These are phyloP conservation scores for Alternaria incomplexa DNA, from an alignment of 2,329 filamentous ascomycete genomes.

Conservation along the genomic window DNA sequence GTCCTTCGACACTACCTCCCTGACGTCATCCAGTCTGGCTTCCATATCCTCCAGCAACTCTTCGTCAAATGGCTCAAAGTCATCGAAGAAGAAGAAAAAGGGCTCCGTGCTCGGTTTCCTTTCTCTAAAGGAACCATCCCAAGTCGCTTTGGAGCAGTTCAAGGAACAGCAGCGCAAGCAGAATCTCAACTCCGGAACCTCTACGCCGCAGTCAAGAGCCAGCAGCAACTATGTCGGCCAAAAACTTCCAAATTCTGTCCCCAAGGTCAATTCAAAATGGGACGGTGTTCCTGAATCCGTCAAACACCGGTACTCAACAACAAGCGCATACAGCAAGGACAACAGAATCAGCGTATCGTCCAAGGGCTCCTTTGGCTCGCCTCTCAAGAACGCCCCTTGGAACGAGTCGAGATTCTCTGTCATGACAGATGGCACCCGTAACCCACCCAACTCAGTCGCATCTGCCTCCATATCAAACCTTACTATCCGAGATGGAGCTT, in stretches of 20 bases:
- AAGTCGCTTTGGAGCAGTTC: conserved; percentile 54
- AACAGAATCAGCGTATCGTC: conserved; percentile 26
- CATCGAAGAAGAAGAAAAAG: conserved; percentile 43
- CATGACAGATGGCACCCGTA: conserved; percentile 31
- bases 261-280: conserved; percentile 62
- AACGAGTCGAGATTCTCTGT: conserved; percentile 31
- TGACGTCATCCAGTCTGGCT: conserved; percentile 42
- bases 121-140: conserved; percentile 57
- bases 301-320: conserved; percentile 33
- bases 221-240: conserved; percentile 40
- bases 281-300: conserved; percentile 56
- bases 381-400: conserved; percentile 11
- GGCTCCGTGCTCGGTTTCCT: conserved; percentile 53
- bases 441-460: conserved; percentile 39
- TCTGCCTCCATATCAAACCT: conserved; percentile 25
- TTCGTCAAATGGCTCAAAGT: conserved; percentile 34
- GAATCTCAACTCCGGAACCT: conserved; percentile 30
- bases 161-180: conserved; percentile 53
- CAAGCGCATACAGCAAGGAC: conserved; percentile 19
- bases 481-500: conserved; percentile 5
- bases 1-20: conserved; percentile 27
- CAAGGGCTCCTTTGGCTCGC: conserved; percentile 15
- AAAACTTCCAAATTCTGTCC: conserved; percentile 57
- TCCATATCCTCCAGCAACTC: conserved; percentile 34
- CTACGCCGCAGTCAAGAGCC: conserved; percentile 16